Evolutionary conservation across 345 rosid genomes (phyloP).

Genomic region (Eucalyptus cladocalyx): DNA sequence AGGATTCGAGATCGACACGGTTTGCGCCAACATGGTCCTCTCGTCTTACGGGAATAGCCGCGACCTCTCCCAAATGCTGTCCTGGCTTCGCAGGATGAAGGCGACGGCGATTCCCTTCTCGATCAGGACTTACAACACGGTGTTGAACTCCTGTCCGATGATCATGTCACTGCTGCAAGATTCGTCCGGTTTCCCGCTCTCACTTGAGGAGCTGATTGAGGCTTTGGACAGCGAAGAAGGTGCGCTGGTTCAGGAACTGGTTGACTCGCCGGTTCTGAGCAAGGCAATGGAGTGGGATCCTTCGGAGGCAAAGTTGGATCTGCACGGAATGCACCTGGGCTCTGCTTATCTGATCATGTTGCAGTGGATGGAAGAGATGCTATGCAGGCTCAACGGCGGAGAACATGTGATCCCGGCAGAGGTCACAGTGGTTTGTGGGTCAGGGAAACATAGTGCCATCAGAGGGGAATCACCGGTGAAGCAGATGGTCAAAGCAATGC

Average conservation of each 20-base stretch:
- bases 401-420: conserved; percentile 35
- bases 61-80: conserved; percentile 40
- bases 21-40: conserved; percentile 71
- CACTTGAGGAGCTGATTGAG: conserved; percentile 27
- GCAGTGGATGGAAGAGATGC: conserved; percentile 64
- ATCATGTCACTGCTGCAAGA: conserved; percentile 22
- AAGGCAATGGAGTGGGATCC: conserved; percentile 41
- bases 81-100: conserved; percentile 57
- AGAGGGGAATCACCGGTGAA: conserved; percentile 78
- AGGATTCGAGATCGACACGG: conserved; percentile 45
- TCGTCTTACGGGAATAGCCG: conserved; percentile 59
- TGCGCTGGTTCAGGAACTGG: conserved; percentile 36
- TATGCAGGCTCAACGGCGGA: conserved; percentile 17
- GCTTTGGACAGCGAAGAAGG: conserved; percentile 35
- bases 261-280: conserved; percentile 30
- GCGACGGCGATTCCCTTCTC: conserved; percentile 33
- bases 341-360: conserved; percentile 62
- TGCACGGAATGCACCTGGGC: conserved; percentile 76
- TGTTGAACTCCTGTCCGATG: conserved; percentile 55
- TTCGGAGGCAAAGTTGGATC: conserved; percentile 56
- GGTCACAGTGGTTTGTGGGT: conserved; percentile 57
- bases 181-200: conserved; percentile 17
- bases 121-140: conserved; percentile 61
- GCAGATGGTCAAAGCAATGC: conserved; percentile 36
- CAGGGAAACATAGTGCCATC: conserved; percentile 56